Base-by-base conservation (phyloP, 805 yeast genomes). In the Komagataella mondaviorum region DNA sequence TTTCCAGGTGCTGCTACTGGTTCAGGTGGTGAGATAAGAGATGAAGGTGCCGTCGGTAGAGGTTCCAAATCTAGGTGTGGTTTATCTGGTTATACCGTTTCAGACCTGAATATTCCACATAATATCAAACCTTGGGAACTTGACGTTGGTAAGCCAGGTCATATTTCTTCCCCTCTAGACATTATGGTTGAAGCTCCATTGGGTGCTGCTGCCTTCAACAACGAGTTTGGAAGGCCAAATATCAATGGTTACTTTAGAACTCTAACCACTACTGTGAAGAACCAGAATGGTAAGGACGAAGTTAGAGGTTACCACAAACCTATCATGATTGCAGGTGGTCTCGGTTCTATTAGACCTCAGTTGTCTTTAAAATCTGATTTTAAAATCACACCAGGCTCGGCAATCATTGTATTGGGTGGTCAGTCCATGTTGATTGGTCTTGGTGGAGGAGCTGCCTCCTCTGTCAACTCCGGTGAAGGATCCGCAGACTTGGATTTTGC, bases 1-100 rank as follows among this genome's bases (percentile, higher is more conserved):
- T 93, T 88, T 70, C 90, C 99, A 3, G 99, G 99, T 68, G 99
- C 99, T 36, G 96, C 99, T 46, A 93, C 99, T 12, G 99, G 99
- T 56, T 90, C 98, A 8, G 99, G 99, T 67, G 99, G 99, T 73
- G 99, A 93, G 71, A 93, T 93, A 62, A 87, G 99, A 76, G 99
- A 93, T 69, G 99, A 93, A 72, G 99, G 97, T 71, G 99, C 99
- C 30, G 96, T 93, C 23, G 99, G 99, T 56, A 81, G 97, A 67
- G 99, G 99, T 48, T 91, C 98, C 23, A 88, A 88, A 68, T 80
- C 98, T 47, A 91, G 93, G 70, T 96, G 97, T 63, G 99, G 99
- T 51, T 74, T 93, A 55, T 75, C 95, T 46, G 99, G 99, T 6
- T 93, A 82, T 68, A 78, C 95, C 8, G 96, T 89, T 20, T 83